These are phyloP conservation scores for Penicillium subrubescens DNA, from an alignment of 495 filamentous ascomycete species.

Conservation along the genomic window DNA sequence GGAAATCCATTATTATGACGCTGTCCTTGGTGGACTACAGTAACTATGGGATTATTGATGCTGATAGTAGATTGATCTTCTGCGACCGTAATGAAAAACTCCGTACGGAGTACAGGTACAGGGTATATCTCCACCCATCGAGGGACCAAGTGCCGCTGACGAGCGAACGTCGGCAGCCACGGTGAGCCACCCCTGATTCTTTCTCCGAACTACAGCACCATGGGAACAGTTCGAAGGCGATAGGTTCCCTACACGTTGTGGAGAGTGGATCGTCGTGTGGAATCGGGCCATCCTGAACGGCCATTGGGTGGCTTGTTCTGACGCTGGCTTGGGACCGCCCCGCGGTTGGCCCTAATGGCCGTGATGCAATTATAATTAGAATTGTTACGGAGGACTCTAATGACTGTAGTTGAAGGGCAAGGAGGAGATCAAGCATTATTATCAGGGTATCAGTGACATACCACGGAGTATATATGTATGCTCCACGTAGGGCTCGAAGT, in stretches of 20 bases:
- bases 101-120: background rate
- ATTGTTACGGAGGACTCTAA: too few species aligned
- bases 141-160: background rate
- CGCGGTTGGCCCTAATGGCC: slow-evolving; percentile 10
- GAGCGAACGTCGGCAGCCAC: background rate
- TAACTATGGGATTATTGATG: background rate
- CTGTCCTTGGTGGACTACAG: background rate
- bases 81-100: background rate
- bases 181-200: slow-evolving; percentile 8
- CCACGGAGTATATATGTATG: background rate
- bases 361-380: background rate
- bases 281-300: slow-evolving; percentile 17
- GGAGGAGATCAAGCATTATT: background rate
- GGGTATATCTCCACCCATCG: background rate
- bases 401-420: background rate
- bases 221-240: slow-evolving; percentile 12
- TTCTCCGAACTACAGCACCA: slow-evolving; percentile 9
- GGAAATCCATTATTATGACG: slow-evolving; percentile 1
- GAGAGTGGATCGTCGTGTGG: slow-evolving; percentile 30
- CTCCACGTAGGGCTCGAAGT: background rate
- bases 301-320: slow-evolving; percentile 22
- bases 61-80: background rate
- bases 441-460: background rate
- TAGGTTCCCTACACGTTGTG: slow-evolving; percentile 32
- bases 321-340: slow-evolving; percentile 16